phyloP scores from a whole-genome alignment of 2,329 filamentous ascomycete genomes.

The Knufia petricola region DNA sequence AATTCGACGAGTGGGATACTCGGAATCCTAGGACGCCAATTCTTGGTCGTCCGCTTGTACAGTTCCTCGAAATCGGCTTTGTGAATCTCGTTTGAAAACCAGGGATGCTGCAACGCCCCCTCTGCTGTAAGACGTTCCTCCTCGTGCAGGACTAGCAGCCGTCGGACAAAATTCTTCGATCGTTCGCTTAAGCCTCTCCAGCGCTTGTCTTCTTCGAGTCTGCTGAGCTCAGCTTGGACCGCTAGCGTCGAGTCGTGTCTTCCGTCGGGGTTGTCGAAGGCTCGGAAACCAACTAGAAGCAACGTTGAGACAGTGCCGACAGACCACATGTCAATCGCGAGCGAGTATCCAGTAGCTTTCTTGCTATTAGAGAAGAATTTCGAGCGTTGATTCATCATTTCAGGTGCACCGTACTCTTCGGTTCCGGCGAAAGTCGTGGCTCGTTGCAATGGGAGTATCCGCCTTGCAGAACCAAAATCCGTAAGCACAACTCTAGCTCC shows the following conservation, averaged over 20 bases:
- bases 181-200: slow-evolving; percentile 36
- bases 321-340: slow-evolving; percentile 54
- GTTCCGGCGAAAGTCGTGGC: slow-evolving; percentile 50
- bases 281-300: slow-evolving; percentile 41
- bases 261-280: slow-evolving; percentile 34
- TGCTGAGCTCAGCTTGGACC: slow-evolving; percentile 33
- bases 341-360: slow-evolving; percentile 37
- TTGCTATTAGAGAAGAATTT: background rate
- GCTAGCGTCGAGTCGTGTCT: slow-evolving; percentile 27
- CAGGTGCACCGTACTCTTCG: slow-evolving; percentile 50
- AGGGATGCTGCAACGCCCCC: slow-evolving; percentile 45
- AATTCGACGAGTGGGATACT: slow-evolving; percentile 16
- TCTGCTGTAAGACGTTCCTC: slow-evolving; percentile 41
- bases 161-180: slow-evolving; percentile 45
- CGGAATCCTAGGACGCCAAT: slow-evolving; percentile 40
- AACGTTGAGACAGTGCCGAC: slow-evolving; percentile 46
- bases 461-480: slow-evolving; percentile 50
- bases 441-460: slow-evolving; percentile 28
- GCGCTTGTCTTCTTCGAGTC: slow-evolving; percentile 34
- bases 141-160: slow-evolving; percentile 43
- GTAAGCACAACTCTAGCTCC: slow-evolving; percentile 48
- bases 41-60: slow-evolving; percentile 39
- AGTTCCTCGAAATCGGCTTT: slow-evolving; percentile 39
- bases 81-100: slow-evolving; percentile 47
- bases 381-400: slow-evolving; percentile 35